Evolutionary conservation across 257 asterid species (phyloP), one percentile per base, ranked within the genome.

Genomic region (Jasminum sambac): DNA sequence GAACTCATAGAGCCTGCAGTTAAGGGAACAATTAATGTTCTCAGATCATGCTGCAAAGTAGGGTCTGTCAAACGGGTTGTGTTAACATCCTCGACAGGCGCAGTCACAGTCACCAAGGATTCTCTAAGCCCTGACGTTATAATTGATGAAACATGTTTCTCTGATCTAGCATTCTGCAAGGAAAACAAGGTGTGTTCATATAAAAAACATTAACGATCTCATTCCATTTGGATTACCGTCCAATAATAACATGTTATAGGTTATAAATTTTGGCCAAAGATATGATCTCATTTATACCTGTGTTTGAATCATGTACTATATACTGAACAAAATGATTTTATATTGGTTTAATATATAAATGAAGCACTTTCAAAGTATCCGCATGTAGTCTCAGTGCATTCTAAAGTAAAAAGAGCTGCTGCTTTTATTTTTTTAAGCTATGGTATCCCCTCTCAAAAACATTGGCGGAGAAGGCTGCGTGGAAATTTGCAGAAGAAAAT

Each of bases 71-170:
- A 68, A 72, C 73, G 88, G 46, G 85, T 81, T 16, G 82, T 86
- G 65, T 12, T 83, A 55, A 81, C 88, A 21, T 77, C 87, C 41
- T 83, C 91, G 0, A 66, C 66, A 7, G 71, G 78, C 50, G 63
- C 91, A 6, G 80, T 86, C n/a, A 13, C 19, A n/a, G 36, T 25
- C 74, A 78, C 69, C 37, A 14, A 34, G 44, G 38, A 46, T 21
- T 62, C 78, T 23, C 37, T 68, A 21, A 78, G 57, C 65, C 71
- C 64, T 3, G 86, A 72, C 17, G 83, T 74, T 34, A 52, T 85
- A 11, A 66, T 79, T 34, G 91, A 86, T 48, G 91, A 86, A 66
- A 80, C 81, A 66, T 84, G 83, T 83, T 82, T 78, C 72, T 80
- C 89, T 3, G 87, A 81, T 19, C 70, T 81, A 21, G 41, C 4